These are phyloP conservation scores for Thermochaetoides thermophila DNA, from an alignment of 495 filamentous ascomycete species.

Conservation along the genomic window DNA sequence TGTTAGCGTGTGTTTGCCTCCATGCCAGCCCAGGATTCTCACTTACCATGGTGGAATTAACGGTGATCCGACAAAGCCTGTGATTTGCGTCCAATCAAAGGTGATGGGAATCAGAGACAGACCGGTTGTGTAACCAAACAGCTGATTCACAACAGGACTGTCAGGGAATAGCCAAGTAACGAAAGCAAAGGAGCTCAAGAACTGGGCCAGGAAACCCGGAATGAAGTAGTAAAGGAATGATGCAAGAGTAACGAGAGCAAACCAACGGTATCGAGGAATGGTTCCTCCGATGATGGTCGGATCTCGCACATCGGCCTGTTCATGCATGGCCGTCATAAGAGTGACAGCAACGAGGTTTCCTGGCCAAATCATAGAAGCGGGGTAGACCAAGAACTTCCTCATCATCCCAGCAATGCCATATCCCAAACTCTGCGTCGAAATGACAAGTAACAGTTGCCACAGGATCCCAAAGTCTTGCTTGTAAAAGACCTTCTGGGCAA, in stretches of 20 bases:
- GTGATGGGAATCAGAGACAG: slow-evolving; percentile 46
- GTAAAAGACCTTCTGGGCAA: slow-evolving; percentile 52
- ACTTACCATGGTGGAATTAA: slow-evolving; percentile 42
- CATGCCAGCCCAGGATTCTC: neutral
- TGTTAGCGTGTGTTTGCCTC: too few relatives aligned
- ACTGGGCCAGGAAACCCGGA: slow-evolving; percentile 43
- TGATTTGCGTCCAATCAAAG: slow-evolving; percentile 51
- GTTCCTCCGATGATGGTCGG: slow-evolving; percentile 36
- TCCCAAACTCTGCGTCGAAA: slow-evolving; percentile 60
- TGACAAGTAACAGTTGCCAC: slow-evolving; percentile 51
- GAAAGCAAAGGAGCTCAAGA: slow-evolving; percentile 44
- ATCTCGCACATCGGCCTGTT: slow-evolving; percentile 33
- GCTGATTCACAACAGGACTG: slow-evolving; percentile 51
- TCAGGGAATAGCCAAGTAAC: slow-evolving; percentile 46
- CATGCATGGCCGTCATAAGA: slow-evolving; percentile 58
- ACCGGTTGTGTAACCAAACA: slow-evolving; percentile 52
- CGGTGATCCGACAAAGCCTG: slow-evolving; percentile 42
- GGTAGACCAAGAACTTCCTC: slow-evolving; percentile 38
- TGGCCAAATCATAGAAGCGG: slow-evolving; percentile 67
- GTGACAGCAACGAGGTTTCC: slow-evolving; percentile 46
- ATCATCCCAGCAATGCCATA: slow-evolving; percentile 61
- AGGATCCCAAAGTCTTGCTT: slow-evolving; percentile 49
- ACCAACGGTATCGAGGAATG: slow-evolving; percentile 46
- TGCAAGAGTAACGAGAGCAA: slow-evolving; percentile 33
- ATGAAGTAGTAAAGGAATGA: slow-evolving; percentile 47